These are phyloP conservation scores for Penicillium psychrofluorescens DNA, from an alignment of 495 filamentous ascomycete species.

Conservation along the genomic window DNA sequence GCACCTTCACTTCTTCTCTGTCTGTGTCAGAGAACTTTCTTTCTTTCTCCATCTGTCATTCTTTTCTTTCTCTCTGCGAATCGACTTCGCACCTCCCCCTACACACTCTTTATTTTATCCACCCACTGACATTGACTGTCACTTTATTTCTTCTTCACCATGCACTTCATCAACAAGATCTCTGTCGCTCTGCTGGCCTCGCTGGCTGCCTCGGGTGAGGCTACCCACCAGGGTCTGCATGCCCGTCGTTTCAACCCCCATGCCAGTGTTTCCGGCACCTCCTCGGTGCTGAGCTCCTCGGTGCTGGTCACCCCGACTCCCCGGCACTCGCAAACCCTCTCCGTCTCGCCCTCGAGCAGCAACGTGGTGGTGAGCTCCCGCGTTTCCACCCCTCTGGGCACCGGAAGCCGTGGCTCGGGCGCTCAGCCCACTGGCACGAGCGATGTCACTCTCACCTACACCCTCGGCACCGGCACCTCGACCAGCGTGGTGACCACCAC, in stretches of 20 bases:
- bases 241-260: conserved; percentile 25
- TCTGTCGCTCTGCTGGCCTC: conserved; percentile 40
- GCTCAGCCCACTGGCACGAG: conserved; percentile 8
- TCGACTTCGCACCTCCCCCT: conserved; percentile 37
- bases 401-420: conserved; percentile 2
- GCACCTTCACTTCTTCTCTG: conserved; percentile 18
- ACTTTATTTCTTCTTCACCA: conserved; percentile 11
- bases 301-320: not conserved
- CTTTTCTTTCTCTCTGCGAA: conserved; percentile 40
- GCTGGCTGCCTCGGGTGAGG: conserved; percentile 38
- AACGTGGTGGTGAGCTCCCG: conserved; percentile 1
- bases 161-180: conserved; percentile 41
- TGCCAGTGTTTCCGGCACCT: conserved; percentile 6
- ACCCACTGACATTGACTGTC: conserved; percentile 21
- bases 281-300: not conserved
- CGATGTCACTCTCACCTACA: conserved; percentile 55
- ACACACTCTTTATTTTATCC: conserved; percentile 4
- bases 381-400: not conserved
- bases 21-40: conserved; percentile 27
- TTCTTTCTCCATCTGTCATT: conserved; percentile 22
- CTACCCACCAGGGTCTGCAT: conserved; percentile 26
- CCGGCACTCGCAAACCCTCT: not conserved
- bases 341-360: not conserved
- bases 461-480: conserved; percentile 45
- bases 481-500: conserved; percentile 52